Evolutionary conservation across 164 flowering plant genomes (phyloP), one percentile per base, ranked within the genome.

Genomic region (Berberis thunbergii): DNA sequence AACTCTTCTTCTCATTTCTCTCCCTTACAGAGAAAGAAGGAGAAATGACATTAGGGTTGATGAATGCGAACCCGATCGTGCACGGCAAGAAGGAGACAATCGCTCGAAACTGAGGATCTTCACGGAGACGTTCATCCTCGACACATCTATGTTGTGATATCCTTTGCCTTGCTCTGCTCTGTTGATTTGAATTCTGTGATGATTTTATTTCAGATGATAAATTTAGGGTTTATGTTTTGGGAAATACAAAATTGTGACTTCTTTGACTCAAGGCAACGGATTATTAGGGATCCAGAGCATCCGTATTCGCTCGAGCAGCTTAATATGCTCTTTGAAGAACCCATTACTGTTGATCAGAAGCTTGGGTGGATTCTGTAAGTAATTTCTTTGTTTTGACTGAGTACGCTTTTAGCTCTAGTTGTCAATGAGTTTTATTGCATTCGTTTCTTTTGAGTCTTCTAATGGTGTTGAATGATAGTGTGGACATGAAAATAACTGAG

Each of bases 241-340:
- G 0, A 44, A 1, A 10, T 45, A 13, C 40, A 44, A 5, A 60
- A n/a, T 41, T 65, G 67, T 48, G 61, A 55, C n/a, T 78, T 78
- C 72, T 76, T 65, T 83, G 73, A 85, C 84, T 72, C 63, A 56
- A 64, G 53, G 46, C 43, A 45, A 54, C 70, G 41, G 65, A 87
- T 85, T 73, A 87, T 87, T 9, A 80, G 90, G 73, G 94, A 87
- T 82, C 94, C 94, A 38, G 93, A 87, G 77, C 94, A 87, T 64
- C 90, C 93, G 4, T 87, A 87, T 61, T 85, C 90, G 1, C 62
- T 84, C 63, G 90, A 87, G 59, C 86, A 84, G 77, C 84, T 84
- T 43, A 85, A 86, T 67, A 87, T 84, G 66, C 80, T 84, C 3
- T 84, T 87, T 2, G 88, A 85, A 74, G 88, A 85, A 68, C 83